A percentile compares a stretch with the other conserved stretches of the same genome.
These are phyloP conservation scores for Akanthomyces uredinophilus DNA, from an alignment of 2,329 filamentous ascomycete species.

Conservation along the genomic window DNA sequence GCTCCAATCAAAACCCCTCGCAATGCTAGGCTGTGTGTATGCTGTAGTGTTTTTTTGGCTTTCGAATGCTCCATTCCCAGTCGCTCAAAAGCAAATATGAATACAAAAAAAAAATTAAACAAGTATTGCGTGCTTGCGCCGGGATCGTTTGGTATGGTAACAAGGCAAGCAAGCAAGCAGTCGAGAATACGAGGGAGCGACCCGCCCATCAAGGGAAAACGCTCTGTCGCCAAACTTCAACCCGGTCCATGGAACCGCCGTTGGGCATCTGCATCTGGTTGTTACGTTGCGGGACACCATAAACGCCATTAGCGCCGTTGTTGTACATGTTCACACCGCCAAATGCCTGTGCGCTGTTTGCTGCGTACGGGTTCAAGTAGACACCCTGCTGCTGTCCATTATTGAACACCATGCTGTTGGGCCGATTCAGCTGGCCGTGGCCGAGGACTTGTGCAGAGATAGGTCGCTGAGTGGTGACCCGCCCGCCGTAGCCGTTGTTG, in stretches of 20 bases:
- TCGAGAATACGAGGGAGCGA: neutral
- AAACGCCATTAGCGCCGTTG: slow-evolving; percentile 16
- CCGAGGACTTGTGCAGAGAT: slow-evolving; percentile 19
- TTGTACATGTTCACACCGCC: slow-evolving; percentile 7
- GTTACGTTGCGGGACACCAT: slow-evolving; percentile 19
- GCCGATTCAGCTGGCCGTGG: slow-evolving; percentile 20
- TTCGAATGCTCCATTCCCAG: neutral
- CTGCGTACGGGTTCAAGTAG: slow-evolving; percentile 14
- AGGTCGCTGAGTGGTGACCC: slow-evolving; percentile 24
- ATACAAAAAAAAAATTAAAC: neutral
- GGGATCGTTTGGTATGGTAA: neutral
- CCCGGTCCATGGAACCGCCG: slow-evolving; percentile 29
- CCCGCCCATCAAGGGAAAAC: slow-evolving; percentile 27
- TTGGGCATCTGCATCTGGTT: slow-evolving; percentile 22
- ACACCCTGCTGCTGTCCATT: neutral
- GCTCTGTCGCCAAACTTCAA: slow-evolving; percentile 40
- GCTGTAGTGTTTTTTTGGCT: neutral
- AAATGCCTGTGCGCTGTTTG: neutral
- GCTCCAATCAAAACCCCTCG: slow-evolving; percentile 13
- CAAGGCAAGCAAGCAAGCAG: neutral
- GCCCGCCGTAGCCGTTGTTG: slow-evolving; percentile 47
- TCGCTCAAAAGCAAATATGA: neutral
- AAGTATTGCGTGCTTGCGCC: neutral
- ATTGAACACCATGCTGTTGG: slow-evolving; percentile 18
- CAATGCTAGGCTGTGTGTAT: slow-evolving; percentile 14